Percentiles rank a stretch among this genome's conserved stretches.
Conservation (phyloP, 2,329 filamentous ascomycete species). For the Gaeumannomyces sp. region DNA sequence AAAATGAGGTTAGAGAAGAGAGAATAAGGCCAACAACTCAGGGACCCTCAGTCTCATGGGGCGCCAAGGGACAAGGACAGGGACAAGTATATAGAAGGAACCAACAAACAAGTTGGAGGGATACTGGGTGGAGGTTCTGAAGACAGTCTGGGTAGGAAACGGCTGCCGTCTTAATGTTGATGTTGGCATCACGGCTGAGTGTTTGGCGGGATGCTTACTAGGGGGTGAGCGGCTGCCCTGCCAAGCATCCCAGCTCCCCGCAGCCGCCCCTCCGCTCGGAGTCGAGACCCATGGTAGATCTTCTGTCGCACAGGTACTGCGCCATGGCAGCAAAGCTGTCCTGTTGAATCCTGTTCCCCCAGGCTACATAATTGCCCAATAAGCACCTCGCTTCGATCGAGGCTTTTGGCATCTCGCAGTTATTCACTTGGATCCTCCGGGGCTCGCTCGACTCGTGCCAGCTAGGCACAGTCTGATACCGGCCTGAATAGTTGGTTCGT, state of each 20-base stretch:
- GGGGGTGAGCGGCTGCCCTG: too few species aligned
- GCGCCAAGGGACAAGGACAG: background rate
- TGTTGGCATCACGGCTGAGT: background rate
- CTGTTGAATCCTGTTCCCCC: background rate
- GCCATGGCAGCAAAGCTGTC: background rate
- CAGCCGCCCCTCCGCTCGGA: background rate
- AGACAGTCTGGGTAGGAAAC: background rate
- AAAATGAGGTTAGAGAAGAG: background rate
- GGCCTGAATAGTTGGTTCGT: background rate
- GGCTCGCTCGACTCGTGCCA: background rate
- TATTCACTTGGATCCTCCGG: background rate
- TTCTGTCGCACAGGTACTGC: background rate
- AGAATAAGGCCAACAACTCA: background rate
- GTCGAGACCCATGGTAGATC: background rate
- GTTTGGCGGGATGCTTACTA: background rate
- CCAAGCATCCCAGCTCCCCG: background rate
- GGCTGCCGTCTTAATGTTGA: background rate
- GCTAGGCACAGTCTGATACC: background rate
- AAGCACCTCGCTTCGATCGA: background rate
- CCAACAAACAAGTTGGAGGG: background rate
- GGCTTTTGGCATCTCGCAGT: background rate
- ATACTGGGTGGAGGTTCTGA: background rate
- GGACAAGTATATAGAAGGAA: background rate
- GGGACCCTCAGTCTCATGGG: background rate
- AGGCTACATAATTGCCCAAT: background rate